These are phyloP conservation scores for Oryza australiensis DNA, from an alignment of 176 grass and related monocot genomes.

Conservation along the genomic window DNA sequence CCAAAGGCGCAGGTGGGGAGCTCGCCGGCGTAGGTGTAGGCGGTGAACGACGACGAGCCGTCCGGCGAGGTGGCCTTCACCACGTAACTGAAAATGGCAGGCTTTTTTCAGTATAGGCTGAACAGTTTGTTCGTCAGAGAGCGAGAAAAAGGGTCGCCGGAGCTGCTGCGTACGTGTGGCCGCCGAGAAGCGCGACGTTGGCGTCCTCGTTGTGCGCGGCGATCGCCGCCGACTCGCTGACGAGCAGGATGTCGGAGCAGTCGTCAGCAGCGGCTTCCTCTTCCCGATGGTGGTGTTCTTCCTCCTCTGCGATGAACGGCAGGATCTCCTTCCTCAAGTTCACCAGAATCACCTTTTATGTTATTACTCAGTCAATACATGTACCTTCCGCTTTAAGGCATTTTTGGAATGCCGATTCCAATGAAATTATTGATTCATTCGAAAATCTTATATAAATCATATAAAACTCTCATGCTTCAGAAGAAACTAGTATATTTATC, in stretches of 20 bases:
- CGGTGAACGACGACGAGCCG: constrained; percentile 63
- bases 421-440: too few species aligned
- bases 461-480: too few species aligned
- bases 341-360: constrained; percentile 66
- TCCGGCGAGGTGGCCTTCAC: constrained; percentile 53
- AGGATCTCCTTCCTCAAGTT: constrained; percentile 88
- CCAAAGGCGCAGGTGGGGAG: constrained; percentile 90
- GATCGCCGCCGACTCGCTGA: constrained; percentile 62
- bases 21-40: constrained; percentile 79
- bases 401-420: too few species aligned
- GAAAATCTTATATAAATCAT: too few species aligned
- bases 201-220: constrained; percentile 85
- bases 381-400: too few species aligned
- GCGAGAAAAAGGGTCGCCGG: too few species aligned
- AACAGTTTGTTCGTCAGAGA: background rate
- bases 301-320: constrained; percentile 51
- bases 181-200: constrained; percentile 53
- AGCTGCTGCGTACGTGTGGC: constrained; percentile 57
- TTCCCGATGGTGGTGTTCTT: background rate
- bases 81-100: constrained; percentile 42
- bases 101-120: too few species aligned
- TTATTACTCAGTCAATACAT: background rate
- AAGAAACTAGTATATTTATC: too few species aligned
- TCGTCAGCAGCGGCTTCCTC: constrained; percentile 46
- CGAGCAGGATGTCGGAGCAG: constrained; percentile 74